Conservation (phyloP, 108 stramenopile species). For the Cyclotella sp. region DNA sequence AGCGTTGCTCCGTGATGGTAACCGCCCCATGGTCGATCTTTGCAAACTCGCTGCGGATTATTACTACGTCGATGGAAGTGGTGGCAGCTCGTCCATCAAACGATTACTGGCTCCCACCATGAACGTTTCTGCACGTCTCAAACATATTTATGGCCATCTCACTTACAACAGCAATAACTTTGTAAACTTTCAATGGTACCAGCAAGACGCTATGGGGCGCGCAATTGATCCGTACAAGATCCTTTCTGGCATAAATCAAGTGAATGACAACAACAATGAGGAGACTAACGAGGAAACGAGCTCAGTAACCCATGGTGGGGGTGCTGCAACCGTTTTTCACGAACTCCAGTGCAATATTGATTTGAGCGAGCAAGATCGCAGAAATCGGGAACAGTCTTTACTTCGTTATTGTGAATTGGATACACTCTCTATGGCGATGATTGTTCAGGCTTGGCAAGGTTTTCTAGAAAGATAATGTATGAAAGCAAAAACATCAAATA, state of each 20-base stretch:
- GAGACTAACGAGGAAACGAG: not conserved
- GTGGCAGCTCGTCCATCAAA: constrained; percentile 61
- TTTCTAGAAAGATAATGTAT: constrained; percentile 23
- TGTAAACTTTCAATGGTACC: constrained; percentile 57
- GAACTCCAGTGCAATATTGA: constrained; percentile 32
- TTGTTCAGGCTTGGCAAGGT: constrained; percentile 60
- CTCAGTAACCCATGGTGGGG: constrained; percentile 42
- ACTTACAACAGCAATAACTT: constrained; percentile 58
- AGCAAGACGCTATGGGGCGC: constrained; percentile 27
- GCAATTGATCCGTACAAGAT: constrained; percentile 54
- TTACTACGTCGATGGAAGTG: constrained; percentile 61
- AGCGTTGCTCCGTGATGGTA: constrained; percentile 41
- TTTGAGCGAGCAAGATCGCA: constrained; percentile 22
- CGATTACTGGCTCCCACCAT: constrained; percentile 50
- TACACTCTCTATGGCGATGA: constrained; percentile 66
- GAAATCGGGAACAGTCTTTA: constrained; percentile 35
- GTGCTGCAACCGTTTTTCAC: constrained; percentile 49
- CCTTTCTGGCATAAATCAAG: constrained; percentile 26
- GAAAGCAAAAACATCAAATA: not conserved
- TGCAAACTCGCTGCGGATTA: constrained; percentile 43
- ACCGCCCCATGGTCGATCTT: constrained; percentile 52
- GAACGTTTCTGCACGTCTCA: constrained; percentile 39
- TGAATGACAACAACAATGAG: constrained; percentile 27
- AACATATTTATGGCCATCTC: constrained; percentile 41
- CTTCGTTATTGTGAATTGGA: constrained; percentile 65